Evolutionary conservation across 192 early-diverging fungal species (phyloP), one percentile per base, ranked within the genome.

Genomic region (Pilobolus umbonatus): DNA sequence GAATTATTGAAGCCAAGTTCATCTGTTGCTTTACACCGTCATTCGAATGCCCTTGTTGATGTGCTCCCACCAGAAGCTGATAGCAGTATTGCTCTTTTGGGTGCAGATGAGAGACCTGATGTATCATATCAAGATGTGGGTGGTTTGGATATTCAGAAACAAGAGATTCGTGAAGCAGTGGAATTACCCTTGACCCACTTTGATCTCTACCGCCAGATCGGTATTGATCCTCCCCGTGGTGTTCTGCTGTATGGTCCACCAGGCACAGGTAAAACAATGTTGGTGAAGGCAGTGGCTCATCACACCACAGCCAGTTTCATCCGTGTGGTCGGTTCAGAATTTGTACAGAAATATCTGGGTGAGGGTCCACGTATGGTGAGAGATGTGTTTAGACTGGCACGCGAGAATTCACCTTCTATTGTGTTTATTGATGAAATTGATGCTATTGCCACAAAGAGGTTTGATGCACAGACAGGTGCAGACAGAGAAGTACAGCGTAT

Each of bases 351-450:
- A 75, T 99, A 99, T 71, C 75, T 99, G 17, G 95, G 95, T 42
- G 95, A 99, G 60, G 97, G 95, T 12, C 95, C 95, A 22, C 86
- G 94, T 42, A 94, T 98, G 89, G 97, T 98, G 6, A 84, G 97
- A 53, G 97, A 99, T 68, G 87, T 95, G 17, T 99, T 99, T 86
- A 75, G 95, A 26, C 73, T 99, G 52, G 97, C 95, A 2, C 81
- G 94, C 43, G 97, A 99, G 61, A 96, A 99, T 74, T 91, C 97
- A 32, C 97, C 97, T 5, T 81, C 91, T 8, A 98, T 98, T 65
- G 92, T 99, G 52, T 99, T 97, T 68, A 98, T 99, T 60, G 97
- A 99, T 69, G 95, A 99, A 78, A 89, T 99, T 51, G 97, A 99
- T 76, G 93, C 97, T 24, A 91, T 99, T 69, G 97, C 93, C 15